phyloP scores from a whole-genome alignment of 1,139 yeast species.

The Pichiaceae sp. region DNA sequence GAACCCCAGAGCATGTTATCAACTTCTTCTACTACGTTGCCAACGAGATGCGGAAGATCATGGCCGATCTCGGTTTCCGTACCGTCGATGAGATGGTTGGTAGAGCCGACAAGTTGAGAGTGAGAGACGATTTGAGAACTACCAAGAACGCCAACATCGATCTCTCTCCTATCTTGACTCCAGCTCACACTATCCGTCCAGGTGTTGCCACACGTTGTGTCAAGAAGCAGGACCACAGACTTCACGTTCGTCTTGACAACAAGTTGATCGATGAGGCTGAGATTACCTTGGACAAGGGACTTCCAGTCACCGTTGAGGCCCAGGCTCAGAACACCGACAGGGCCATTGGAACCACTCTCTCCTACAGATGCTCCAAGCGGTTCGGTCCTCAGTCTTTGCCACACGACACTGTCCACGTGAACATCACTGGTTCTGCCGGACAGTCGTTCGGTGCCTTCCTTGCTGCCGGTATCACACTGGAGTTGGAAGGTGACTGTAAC shows the following conservation, averaged over 20 bases:
- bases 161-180: slow-evolving; percentile 86
- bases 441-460: slow-evolving; percentile 98
- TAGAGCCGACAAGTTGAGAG: slow-evolving; percentile 81
- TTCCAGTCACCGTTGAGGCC: slow-evolving; percentile 90
- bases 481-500: slow-evolving; percentile 94
- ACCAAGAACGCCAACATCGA: slow-evolving; percentile 91
- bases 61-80: slow-evolving; percentile 94
- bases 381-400: slow-evolving; percentile 94
- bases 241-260: slow-evolving; percentile 90
- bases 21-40: slow-evolving; percentile 94
- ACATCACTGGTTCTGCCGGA: slow-evolving; percentile 90
- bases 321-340: slow-evolving; percentile 94
- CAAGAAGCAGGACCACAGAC: slow-evolving; percentile 88
- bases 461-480: slow-evolving; percentile 93
- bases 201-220: slow-evolving; percentile 93
- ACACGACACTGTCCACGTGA: slow-evolving; percentile 91
- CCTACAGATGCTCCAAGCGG: slow-evolving; percentile 86
- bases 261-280: slow-evolving; percentile 95
- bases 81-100: slow-evolving; percentile 98
- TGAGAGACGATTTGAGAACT: slow-evolving; percentile 77
- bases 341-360: slow-evolving; percentile 88
- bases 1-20: slow-evolving; percentile 97
- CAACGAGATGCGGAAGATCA: slow-evolving; percentile 81
- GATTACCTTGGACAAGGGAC: slow-evolving; percentile 83
- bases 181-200: slow-evolving; percentile 96